Evolutionary conservation across 2,329 filamentous ascomycete genomes (phyloP), one percentile per base, ranked within the genome.

Genomic region (Hymenoscyphus albidus): DNA sequence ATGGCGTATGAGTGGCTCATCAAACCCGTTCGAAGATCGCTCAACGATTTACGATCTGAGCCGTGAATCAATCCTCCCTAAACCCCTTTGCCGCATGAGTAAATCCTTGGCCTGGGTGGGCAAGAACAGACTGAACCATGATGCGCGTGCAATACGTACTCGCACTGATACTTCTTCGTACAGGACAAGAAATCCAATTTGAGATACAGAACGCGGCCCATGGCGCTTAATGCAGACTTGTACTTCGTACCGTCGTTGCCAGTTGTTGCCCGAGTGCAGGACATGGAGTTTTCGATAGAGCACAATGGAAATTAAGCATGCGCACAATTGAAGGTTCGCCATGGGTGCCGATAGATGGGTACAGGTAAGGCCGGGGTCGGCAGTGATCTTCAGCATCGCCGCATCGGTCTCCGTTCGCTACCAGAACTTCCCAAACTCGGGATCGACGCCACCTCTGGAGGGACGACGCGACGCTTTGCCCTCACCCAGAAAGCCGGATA

Each of bases 401-500:
- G 62, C 65, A 66, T 63, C 60, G 62, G 62, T 44, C 38, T 27
- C 61, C 61, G 35, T 64, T 70, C 69, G 69, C 65, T 67, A 68
- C 68, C 62, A 67, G 56, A 57, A 58, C 14, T 48, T 54, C 40
- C 62, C 59, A 42, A 54, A 61, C 58, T 58, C 61, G 62, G 62
- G 68, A 69, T 70, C 67, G 56, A 65, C 69, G 65, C 61, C 65
- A 64, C 61, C 61, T 39, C 62, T 64, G 59, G 55, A 65, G 64
- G 65, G 27, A 27, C 27, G 27, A 27, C 27, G 58, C 55, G 64
- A 61, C 58, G 63, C 64, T 65, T 58, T 65, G 66, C 62, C 62
- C 64, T 64, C 63, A 67, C 69, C 70, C 70, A 70, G 38, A 65
- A 56, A 63, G 61, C 61, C 68, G 70, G 69, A 70, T 64, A 68